These are phyloP conservation scores for Hemisphaericaspora nanyangensis DNA, from an alignment of 805 yeast species.

Conservation along the genomic window DNA sequence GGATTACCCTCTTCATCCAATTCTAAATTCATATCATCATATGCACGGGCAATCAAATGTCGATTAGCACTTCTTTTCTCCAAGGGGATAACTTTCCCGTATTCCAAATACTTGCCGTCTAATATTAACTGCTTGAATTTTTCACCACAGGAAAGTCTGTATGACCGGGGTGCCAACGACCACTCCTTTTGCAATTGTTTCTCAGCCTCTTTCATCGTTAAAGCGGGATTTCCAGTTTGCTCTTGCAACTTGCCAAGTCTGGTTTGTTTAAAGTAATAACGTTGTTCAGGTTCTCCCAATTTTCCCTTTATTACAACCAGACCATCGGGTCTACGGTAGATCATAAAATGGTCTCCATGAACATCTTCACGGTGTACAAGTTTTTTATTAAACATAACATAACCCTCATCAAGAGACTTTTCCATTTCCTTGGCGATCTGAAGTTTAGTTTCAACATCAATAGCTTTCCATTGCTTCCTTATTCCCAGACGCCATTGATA, in stretches of 20 bases:
- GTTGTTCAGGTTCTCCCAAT: neutral
- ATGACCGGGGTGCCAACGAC: neutral
- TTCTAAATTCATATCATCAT: neutral
- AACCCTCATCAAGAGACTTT: neutral
- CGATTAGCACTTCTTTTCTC: neutral
- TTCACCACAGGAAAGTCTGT: neutral
- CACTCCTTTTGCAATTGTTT: neutral
- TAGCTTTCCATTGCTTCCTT: neutral
- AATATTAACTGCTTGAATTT: too few relatives aligned
- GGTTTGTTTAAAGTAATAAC: neutral
- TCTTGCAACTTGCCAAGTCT: neutral
- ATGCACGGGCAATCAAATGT: neutral
- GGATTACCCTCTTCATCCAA: neutral
- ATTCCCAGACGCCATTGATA: too few relatives aligned
- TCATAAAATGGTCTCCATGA: neutral
- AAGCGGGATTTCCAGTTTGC: neutral
- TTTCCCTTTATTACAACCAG: neutral
- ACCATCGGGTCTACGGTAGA: neutral
- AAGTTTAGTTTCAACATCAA: neutral
- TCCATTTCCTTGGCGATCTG: neutral
- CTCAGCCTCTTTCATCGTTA: neutral
- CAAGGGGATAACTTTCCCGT: neutral
- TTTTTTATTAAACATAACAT: neutral
- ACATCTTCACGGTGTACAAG: neutral
- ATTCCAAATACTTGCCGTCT: neutral